These are phyloP conservation scores for Scytalidium lignicola DNA, from an alignment of 2,329 filamentous ascomycete species.

Conservation along the genomic window DNA sequence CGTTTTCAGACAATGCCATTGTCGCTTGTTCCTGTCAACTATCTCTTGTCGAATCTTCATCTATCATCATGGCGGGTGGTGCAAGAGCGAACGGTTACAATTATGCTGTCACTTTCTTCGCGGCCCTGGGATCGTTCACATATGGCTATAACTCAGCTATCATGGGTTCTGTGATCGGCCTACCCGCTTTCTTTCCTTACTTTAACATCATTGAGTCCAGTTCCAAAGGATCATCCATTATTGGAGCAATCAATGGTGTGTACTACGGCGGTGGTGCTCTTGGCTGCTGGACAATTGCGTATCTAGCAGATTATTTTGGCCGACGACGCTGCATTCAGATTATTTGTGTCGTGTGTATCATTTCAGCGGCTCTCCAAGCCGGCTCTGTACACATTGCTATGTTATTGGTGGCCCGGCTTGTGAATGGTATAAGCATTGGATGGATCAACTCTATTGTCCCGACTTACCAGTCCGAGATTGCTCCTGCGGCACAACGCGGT, in stretches of 20 bases:
- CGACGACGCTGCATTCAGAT: slow-evolving; percentile 7
- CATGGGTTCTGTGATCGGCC: slow-evolving; percentile 4
- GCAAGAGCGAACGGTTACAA: slow-evolving; percentile 6
- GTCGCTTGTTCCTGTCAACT: not conserved
- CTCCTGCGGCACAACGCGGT: slow-evolving; percentile 26
- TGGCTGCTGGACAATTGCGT: slow-evolving; percentile 4
- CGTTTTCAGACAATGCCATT: not conserved
- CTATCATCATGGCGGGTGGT: not conserved
- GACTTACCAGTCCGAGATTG: slow-evolving; percentile 30
- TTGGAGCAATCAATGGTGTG: slow-evolving; percentile 8
- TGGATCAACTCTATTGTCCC: slow-evolving; percentile 26
- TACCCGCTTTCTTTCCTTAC: slow-evolving; percentile 6
- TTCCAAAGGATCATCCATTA: not conserved
- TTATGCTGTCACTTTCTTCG: slow-evolving; percentile 3
- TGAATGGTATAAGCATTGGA: slow-evolving; percentile 11
- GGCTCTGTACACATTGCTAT: slow-evolving; percentile 13
- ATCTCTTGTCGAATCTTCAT: not conserved
- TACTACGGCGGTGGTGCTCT: slow-evolving; percentile 8
- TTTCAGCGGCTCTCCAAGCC: slow-evolving; percentile 12
- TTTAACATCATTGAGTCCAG: slow-evolving; percentile 1
- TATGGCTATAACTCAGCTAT: slow-evolving; percentile 10
- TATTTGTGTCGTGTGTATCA: slow-evolving; percentile 9
- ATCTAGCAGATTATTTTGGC: slow-evolving; percentile 7
- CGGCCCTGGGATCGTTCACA: slow-evolving; percentile 9
- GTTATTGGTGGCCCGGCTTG: slow-evolving; percentile 10